Conservation (phyloP, 208 protist species). For the Entamoeba dispar region DNA sequence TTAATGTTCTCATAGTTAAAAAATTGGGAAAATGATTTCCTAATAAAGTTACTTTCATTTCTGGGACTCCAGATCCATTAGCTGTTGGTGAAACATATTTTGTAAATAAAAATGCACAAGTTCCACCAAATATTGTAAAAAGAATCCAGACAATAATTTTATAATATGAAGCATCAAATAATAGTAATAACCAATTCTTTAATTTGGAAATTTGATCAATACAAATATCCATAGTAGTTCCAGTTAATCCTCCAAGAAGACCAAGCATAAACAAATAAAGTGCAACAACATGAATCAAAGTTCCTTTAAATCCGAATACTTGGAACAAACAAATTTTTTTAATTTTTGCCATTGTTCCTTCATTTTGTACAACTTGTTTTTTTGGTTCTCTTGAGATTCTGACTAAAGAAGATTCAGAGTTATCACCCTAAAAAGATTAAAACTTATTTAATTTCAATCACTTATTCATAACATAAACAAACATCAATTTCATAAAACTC, state of each 20-base stretch:
- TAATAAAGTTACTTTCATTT: background rate
- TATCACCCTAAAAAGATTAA: too few species aligned
- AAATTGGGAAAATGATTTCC: background rate
- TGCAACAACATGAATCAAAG: background rate
- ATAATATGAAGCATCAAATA: background rate
- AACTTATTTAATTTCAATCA: too few species aligned
- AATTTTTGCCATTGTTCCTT: background rate
- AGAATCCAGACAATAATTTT: background rate
- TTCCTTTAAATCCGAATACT: background rate
- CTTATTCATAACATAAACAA: too few species aligned
- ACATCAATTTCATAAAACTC: too few species aligned
- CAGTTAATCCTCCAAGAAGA: background rate
- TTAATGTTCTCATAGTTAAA: background rate
- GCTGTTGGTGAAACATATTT: background rate
- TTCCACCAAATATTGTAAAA: background rate
- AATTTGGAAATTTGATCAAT: background rate
- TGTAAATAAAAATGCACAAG: background rate
- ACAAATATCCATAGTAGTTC: background rate
- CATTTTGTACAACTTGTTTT: too few species aligned
- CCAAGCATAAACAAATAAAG: background rate
- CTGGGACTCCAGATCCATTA: background rate
- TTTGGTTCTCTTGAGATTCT: too few species aligned
- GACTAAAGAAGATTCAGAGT: too few species aligned
- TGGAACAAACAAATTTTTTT: background rate
- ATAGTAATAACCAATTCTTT: background rate